These are phyloP conservation scores for Coniochaeta prunicola DNA, from an alignment of 2,329 filamentous ascomycete species.

Conservation along the genomic window DNA sequence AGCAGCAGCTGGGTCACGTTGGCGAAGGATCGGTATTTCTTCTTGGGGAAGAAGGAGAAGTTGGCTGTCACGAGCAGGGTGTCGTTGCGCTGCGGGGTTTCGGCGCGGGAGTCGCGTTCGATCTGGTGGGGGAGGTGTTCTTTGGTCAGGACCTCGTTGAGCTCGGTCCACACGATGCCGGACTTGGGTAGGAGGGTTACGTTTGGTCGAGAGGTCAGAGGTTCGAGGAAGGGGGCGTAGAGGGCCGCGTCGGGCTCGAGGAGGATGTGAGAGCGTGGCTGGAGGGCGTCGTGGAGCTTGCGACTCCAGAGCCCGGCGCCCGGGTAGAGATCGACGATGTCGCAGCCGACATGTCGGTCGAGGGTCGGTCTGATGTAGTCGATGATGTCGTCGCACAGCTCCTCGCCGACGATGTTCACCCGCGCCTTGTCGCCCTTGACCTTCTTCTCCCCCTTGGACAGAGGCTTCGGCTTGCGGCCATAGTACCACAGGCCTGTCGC, in stretches of 20 bases:
- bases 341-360: conserved; percentile 65
- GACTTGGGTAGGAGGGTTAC: conserved; percentile 46
- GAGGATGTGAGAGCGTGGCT: conserved; percentile 76
- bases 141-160: conserved; percentile 44
- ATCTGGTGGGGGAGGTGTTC: conserved; percentile 49
- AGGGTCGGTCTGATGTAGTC: conserved; percentile 63
- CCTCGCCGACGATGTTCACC: conserved; percentile 45
- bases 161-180: conserved; percentile 53
- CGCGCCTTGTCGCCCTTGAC: conserved; percentile 27
- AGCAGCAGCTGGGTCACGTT: conserved; percentile 52
- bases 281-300: conserved; percentile 65
- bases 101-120: conserved; percentile 26
- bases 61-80: conserved; percentile 69
- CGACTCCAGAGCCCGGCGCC: conserved; percentile 72
- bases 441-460: conserved; percentile 4
- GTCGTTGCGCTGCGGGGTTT: conserved; percentile 52
- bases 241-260: conserved; percentile 61
- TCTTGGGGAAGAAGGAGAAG: conserved; percentile 46
- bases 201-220: conserved; percentile 43
- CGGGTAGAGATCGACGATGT: conserved; percentile 82
- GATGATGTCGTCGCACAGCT: conserved; percentile 60
- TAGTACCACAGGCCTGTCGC: conserved; percentile 12
- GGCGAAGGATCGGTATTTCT: conserved; percentile 41
- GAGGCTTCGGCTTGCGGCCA: conserved; percentile 6
- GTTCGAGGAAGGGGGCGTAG: conserved; percentile 55